A percentile compares a stretch with the other conserved stretches of the same genome.
Conservation (phyloP, 371 early-diverging fungal species). For the Ordospora pajunii region DNA sequence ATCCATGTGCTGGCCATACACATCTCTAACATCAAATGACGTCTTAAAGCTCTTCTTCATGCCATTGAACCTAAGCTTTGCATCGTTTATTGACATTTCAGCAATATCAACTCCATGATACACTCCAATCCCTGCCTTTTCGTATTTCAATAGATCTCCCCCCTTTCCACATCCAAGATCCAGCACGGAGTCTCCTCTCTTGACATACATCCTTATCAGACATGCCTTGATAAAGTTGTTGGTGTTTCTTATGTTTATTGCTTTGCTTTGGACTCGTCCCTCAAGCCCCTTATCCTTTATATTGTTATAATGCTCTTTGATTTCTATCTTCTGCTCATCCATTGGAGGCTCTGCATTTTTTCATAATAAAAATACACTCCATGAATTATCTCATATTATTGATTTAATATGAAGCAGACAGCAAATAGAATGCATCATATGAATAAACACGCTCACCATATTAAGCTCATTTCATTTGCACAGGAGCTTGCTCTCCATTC, state of each 20-base stretch:
- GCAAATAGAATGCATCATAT: too few species aligned
- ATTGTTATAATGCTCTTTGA: slow-evolving; percentile 82
- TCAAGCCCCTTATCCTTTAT: slow-evolving; percentile 69
- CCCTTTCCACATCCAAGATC: slow-evolving; percentile 97
- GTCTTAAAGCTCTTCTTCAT: slow-evolving; percentile 61
- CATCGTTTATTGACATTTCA: slow-evolving; percentile 76
- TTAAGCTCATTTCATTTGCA: too few species aligned
- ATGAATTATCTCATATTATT: too few species aligned
- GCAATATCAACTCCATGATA: slow-evolving; percentile 72
- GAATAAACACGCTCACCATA: too few species aligned
- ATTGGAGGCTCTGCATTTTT: not conserved
- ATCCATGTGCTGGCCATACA: slow-evolving; percentile 63
- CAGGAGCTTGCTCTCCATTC: too few species aligned
- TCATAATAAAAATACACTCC: too few species aligned
- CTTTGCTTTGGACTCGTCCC: slow-evolving; percentile 46
- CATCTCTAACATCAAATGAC: slow-evolving; percentile 70
- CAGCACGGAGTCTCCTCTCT: slow-evolving; percentile 61
- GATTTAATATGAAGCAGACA: too few species aligned
- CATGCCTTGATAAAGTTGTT: slow-evolving; percentile 60
- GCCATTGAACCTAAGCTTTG: slow-evolving; percentile 65
- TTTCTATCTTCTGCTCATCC: slow-evolving; percentile 26
- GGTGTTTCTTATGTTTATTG: slow-evolving; percentile 51
- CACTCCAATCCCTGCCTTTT: slow-evolving; percentile 61
- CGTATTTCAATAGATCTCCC: slow-evolving; percentile 84
- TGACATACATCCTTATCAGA: slow-evolving; percentile 47